phyloP scores from a whole-genome alignment of 495 filamentous ascomycete species.

The Massariosphaeria phaeospora region DNA sequence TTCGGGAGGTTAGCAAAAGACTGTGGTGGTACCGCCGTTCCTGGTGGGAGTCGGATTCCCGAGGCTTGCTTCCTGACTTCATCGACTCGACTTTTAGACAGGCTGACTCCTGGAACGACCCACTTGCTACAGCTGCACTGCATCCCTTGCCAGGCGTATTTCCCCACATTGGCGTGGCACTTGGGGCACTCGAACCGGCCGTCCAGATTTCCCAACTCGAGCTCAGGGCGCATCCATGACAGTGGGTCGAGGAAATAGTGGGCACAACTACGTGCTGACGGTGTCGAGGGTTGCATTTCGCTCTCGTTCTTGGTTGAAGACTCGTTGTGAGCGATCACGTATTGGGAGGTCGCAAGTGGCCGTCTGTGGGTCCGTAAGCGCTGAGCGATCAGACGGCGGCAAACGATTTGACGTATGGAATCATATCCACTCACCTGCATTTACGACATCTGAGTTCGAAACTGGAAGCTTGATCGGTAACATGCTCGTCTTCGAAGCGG shows the following conservation, averaged over 20 bases:
- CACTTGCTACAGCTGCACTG: constrained; percentile 86
- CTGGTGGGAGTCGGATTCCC: constrained; percentile 27
- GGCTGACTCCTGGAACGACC: constrained; percentile 84
- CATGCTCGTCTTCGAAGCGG: constrained; percentile 76
- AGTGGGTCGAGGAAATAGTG: constrained; percentile 88
- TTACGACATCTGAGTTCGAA: constrained; percentile 51
- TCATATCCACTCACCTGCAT: constrained; percentile 44
- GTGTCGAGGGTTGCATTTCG: neutral
- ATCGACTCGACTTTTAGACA: constrained; percentile 77
- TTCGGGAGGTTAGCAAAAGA: too few relatives aligned
- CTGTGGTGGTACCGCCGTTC: neutral
- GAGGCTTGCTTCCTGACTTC: constrained; percentile 45
- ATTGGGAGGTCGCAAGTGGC: constrained; percentile 58
- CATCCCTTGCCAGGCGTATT: constrained; percentile 94
- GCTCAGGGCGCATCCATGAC: constrained; percentile 83
- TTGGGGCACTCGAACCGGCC: constrained; percentile 81
- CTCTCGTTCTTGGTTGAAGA: constrained; percentile 21
- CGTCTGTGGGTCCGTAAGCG: constrained; percentile 44
- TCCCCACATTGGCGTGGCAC: constrained; percentile 75
- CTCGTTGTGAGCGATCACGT: constrained; percentile 52
- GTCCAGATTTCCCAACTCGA: constrained; percentile 70
- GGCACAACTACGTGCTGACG: constrained; percentile 49
- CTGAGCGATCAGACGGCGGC: neutral
- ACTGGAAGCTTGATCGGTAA: constrained; percentile 23
- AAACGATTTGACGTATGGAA: neutral